Evolutionary conservation across 1,284 basidiomycete species (phyloP).

Genomic region (Puccinia sorghi): DNA sequence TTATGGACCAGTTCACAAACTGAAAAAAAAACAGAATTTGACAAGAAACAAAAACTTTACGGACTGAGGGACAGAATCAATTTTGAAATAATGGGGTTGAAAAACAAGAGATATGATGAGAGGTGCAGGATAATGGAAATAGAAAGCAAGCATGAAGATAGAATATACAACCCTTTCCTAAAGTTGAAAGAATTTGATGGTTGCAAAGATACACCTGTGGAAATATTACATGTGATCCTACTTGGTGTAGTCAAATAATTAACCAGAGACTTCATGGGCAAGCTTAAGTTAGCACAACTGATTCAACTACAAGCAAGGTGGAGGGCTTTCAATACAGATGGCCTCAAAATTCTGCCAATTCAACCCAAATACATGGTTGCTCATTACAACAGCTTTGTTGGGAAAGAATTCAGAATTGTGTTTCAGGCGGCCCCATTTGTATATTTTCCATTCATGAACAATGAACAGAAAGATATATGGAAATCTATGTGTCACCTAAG

Average conservation of each 20-base stretch:
- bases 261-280: not conserved
- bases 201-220: not conserved
- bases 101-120: not conserved
- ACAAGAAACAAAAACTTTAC: not conserved
- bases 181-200: slow-evolving; percentile 5
- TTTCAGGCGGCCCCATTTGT: slow-evolving; percentile 60
- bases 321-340: not conserved
- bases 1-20: not conserved
- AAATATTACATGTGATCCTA: slow-evolving; percentile 13
- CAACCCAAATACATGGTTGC: not conserved
- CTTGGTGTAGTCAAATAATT: slow-evolving; percentile 11
- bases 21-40: not conserved
- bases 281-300: too few species aligned
- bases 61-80: not conserved
- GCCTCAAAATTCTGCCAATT: not conserved
- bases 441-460: slow-evolving; percentile 56
- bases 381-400: not conserved
- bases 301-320: not conserved
- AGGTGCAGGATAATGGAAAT: not conserved
- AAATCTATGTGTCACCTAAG: slow-evolving; percentile 54
- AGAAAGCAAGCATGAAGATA: not conserved
- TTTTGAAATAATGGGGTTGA: not conserved
- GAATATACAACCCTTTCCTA: not conserved
- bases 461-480: slow-evolving; percentile 56
- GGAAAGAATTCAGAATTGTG: not conserved